phyloP scores from a whole-genome alignment of 306 rosid species.

The Delonix regia region DNA sequence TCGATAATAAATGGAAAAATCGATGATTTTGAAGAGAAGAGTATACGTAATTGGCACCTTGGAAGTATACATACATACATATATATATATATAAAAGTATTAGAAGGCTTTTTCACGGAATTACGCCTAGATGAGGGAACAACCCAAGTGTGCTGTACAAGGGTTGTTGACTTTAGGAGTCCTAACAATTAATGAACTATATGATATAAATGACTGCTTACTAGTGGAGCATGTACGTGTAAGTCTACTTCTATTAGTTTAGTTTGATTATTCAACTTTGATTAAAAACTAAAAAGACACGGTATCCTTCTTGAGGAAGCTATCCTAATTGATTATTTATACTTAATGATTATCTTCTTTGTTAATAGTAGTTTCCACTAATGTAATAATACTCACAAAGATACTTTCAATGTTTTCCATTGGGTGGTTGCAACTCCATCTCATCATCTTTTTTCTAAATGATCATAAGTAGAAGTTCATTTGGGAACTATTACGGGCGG shows the following conservation, averaged over 20 bases:
- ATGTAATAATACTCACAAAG: neutral
- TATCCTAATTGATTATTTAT: neutral
- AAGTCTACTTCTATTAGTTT: neutral
- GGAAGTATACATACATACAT: neutral
- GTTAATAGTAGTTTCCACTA: neutral
- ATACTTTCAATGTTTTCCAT: neutral
- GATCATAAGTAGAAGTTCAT: conserved; percentile 5
- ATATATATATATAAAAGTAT: too few relatives aligned
- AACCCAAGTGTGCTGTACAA: neutral
- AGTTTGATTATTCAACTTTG: neutral
- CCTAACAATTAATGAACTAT: neutral
- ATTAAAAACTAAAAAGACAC: neutral
- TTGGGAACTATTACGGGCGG: neutral
- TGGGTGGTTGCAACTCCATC: conserved; percentile 3
- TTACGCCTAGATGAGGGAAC: conserved; percentile 25
- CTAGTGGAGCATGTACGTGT: neutral
- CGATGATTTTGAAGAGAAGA: neutral
- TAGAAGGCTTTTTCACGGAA: neutral
- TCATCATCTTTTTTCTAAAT: neutral
- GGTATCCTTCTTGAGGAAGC: neutral
- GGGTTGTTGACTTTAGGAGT: neutral
- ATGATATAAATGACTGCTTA: neutral
- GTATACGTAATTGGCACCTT: neutral
- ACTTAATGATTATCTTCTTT: neutral
- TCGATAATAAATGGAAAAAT: neutral